These are phyloP conservation scores for Salix dunnii DNA, from an alignment of 345 rosid genomes.

Conservation along the genomic window DNA sequence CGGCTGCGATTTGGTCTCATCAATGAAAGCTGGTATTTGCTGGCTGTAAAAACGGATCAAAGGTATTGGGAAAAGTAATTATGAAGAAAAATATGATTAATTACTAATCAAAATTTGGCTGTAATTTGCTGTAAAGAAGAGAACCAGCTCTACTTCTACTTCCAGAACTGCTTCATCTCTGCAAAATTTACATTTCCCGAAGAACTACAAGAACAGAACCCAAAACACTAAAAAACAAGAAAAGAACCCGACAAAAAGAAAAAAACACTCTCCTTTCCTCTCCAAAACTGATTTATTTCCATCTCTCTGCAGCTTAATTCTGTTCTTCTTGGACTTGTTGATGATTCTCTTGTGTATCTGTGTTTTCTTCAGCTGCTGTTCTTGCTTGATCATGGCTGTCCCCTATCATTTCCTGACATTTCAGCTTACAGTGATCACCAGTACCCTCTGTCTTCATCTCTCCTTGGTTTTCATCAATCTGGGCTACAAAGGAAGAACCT, in stretches of 20 bases:
- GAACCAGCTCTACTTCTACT: not conserved
- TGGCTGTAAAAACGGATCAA: not conserved
- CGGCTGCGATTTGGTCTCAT: not conserved
- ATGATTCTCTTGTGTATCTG: not conserved
- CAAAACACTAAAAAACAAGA: constrained; percentile 2
- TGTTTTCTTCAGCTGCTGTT: constrained; percentile 3
- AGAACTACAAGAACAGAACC: constrained; percentile 16
- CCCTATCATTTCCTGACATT: constrained; percentile 10
- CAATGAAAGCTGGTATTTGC: not conserved
- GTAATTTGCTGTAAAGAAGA: constrained; percentile 5
- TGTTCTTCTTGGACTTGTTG: not conserved
- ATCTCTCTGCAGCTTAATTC: not conserved
- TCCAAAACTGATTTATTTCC: not conserved
- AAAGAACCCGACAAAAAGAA: not conserved
- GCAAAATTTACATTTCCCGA: constrained; percentile 44
- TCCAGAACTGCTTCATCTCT: constrained; percentile 25
- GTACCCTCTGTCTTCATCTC: constrained; percentile 18
- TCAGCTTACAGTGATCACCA: constrained; percentile 39
- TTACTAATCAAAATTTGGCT: not conserved
- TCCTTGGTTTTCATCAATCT: constrained; percentile 20
- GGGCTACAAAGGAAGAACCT: constrained; percentile 33
- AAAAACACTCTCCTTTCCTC: not conserved
- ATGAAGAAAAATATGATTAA: not conserved
- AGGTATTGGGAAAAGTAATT: not conserved
- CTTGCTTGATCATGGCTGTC: constrained; percentile 6